Conservation (phyloP, 2,329 filamentous ascomycete species). For the Phialemonium atrogriseum region DNA sequence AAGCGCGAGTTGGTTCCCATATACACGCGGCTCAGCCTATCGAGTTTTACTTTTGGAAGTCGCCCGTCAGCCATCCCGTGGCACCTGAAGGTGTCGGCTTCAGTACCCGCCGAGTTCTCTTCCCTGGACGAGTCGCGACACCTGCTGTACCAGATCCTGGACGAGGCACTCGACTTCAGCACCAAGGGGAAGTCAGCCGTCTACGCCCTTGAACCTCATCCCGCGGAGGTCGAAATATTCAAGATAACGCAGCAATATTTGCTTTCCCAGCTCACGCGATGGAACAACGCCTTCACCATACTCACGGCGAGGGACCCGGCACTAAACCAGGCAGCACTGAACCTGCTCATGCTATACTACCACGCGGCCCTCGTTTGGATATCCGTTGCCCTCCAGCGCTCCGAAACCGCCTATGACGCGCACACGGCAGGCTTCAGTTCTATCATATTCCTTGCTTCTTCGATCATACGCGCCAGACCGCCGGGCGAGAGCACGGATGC, state of each 20-base stretch:
- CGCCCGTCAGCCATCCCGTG: constrained; percentile 26
- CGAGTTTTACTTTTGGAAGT: constrained; percentile 31
- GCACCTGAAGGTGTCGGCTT: constrained; percentile 20
- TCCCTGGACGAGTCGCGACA: constrained; percentile 20
- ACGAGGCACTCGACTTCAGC: constrained; percentile 30
- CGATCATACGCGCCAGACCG: constrained; percentile 13
- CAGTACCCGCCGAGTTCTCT: constrained; percentile 25
- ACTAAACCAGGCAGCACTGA: constrained; percentile 11
- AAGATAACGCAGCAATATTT: constrained; percentile 24
- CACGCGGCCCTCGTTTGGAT: constrained; percentile 25
- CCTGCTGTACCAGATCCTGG: constrained; percentile 29
- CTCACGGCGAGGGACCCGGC: constrained; percentile 12
- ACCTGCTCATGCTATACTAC: constrained; percentile 27
- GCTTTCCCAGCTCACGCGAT: constrained; percentile 19
- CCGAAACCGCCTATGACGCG: constrained; percentile 25
- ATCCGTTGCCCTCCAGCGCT: constrained; percentile 19
- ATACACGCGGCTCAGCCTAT: constrained; percentile 33
- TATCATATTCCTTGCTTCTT: constrained; percentile 25
- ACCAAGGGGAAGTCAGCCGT: constrained; percentile 14
- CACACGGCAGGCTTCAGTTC: constrained; percentile 25
- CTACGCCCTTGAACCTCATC: constrained; percentile 18
- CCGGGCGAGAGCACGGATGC: constrained; percentile 10
- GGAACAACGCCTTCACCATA: constrained; percentile 22
- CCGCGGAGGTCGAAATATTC: constrained; percentile 17
- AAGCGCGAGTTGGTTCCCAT: constrained; percentile 32